Evolutionary conservation across 2,329 filamentous ascomycete species (phyloP).

Genomic region (Neurospora sp.): DNA sequence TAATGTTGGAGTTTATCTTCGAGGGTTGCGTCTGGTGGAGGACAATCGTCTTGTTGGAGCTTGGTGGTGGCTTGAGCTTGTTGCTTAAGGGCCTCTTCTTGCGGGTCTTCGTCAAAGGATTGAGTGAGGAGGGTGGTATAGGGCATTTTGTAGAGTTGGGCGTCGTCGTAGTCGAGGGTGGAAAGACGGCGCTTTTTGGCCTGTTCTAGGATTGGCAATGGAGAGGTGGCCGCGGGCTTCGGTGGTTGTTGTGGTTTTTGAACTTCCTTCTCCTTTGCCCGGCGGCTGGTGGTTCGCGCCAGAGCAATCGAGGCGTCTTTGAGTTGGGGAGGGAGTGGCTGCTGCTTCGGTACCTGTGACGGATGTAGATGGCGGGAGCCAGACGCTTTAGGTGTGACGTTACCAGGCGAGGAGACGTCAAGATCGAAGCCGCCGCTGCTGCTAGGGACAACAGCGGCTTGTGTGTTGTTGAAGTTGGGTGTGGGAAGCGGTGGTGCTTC

Average conservation of each 20-base stretch:
- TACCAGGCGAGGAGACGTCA: neutral
- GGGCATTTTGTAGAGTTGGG: slow-evolving; percentile 42
- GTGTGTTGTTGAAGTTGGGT: slow-evolving; percentile 18
- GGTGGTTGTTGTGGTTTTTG: neutral
- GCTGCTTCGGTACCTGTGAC: neutral
- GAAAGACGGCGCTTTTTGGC: slow-evolving; percentile 33
- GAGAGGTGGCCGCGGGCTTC: slow-evolving; percentile 1
- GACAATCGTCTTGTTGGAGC: slow-evolving; percentile 1
- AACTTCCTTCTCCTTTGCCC: neutral
- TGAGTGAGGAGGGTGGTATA: slow-evolving; percentile 41
- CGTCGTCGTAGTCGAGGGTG: slow-evolving; percentile 46
- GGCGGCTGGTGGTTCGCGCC: slow-evolving; percentile 5
- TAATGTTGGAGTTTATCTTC: slow-evolving; percentile 41
- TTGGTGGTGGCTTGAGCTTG: slow-evolving; percentile 21
- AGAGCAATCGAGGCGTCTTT: slow-evolving; percentile 11
- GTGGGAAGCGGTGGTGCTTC: slow-evolving; percentile 5
- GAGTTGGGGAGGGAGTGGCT: neutral
- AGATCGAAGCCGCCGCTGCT: slow-evolving; percentile 11
- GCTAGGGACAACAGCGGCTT: slow-evolving; percentile 18
- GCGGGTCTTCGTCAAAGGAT: slow-evolving; percentile 48
- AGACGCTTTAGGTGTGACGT: neutral
- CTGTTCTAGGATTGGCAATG: slow-evolving; percentile 6
- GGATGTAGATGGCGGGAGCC: neutral
- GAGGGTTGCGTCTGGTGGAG: slow-evolving; percentile 29
- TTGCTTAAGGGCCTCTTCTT: slow-evolving; percentile 32